Base-by-base conservation (phyloP, 306 rosid genomes). In the Cicer pinnatifidum region DNA sequence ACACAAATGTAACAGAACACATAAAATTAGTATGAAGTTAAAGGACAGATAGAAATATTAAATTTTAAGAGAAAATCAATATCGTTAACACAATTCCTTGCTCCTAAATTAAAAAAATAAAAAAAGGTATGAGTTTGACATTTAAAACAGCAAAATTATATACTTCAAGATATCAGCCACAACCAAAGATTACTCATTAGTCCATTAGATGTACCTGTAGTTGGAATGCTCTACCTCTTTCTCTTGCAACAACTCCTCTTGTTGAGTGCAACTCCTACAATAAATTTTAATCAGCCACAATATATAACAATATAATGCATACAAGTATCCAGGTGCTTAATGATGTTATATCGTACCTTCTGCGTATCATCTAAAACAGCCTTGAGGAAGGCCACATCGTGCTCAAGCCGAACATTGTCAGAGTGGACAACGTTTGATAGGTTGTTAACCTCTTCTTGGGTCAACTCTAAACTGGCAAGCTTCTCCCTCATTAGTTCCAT, bases 321-420 rank as follows among this genome's bases (percentile, higher is more conserved):
- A 46, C 35, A 60, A 65, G 43, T 2, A 79, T 20, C 68, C 56
- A n/a, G 52, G 12, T 38, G 56, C 41, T 66, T 75, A 65, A 62
- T 12, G 20, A 50, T 11, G 40, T 6, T 43, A 47, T 13, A 35
- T 28, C 51, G 46, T 80, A 93, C 98, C 98, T 93, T 93, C 75
- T 91, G 98, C 0, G 97, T 93, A 73, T 93, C 98, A 58, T 93
- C 98, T 76, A 89, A 81, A 56, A 93, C 96, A 41, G 97, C 98
- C 85, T 93, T 93, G 84, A 93, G 98, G 78, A 93, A 93, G 75
- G 98, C 98, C 82, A 93, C 96, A 43, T 93, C 97, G 37, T 91
- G 98, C 83, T 93, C 97, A 1, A 93, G 97, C 77, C 98, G 81
- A 23, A 93, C 93, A 8, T 93, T 93, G 86, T 93, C 98, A 28